phyloP scores from a whole-genome alignment of 2,329 filamentous ascomycete genomes.

The Pleomassaria siparia region DNA sequence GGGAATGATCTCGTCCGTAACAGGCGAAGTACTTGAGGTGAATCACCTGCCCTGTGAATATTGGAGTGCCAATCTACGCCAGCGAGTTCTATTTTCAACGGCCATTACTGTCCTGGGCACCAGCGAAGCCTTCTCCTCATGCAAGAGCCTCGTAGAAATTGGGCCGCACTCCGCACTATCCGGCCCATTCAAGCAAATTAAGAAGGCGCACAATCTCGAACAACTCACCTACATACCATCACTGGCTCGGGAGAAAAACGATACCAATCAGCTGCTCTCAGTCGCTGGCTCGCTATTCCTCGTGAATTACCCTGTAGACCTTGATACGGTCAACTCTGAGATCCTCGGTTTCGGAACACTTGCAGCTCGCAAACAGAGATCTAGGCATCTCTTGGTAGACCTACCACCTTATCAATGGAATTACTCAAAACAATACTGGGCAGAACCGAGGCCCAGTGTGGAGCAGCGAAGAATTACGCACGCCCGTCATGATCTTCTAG shows the following conservation, averaged over 20 bases:
- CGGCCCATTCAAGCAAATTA: slow-evolving; percentile 41
- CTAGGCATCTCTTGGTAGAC: too few relatives aligned
- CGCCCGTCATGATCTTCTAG: slow-evolving; percentile 9
- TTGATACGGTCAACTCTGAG: neutral
- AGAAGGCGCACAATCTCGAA: slow-evolving; percentile 17
- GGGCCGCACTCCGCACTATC: slow-evolving; percentile 52
- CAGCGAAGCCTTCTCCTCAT: slow-evolving; percentile 43
- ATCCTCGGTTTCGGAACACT: neutral
- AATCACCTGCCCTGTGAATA: too few relatives aligned
- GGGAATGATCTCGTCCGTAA: too few relatives aligned
- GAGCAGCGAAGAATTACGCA: neutral
- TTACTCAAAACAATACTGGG: slow-evolving; percentile 14
- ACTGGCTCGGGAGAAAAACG: slow-evolving; percentile 24
- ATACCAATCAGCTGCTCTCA: slow-evolving; percentile 17
- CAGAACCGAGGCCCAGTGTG: slow-evolving; percentile 7
- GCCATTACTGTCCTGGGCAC: slow-evolving; percentile 12
- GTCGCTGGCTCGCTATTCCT: slow-evolving; percentile 29
- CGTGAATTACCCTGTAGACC: slow-evolving; percentile 20
- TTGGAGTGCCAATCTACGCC: too few relatives aligned
- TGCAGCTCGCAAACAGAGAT: too few relatives aligned
- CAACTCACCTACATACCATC: slow-evolving; percentile 18
- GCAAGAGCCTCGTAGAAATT: too few relatives aligned
- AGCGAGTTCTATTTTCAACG: too few relatives aligned
- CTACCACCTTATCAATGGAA: slow-evolving; percentile 19
- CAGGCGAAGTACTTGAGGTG: too few relatives aligned